These are phyloP conservation scores for Microbotryum saponariae DNA, from an alignment of 1,284 basidiomycete genomes.

Conservation along the genomic window DNA sequence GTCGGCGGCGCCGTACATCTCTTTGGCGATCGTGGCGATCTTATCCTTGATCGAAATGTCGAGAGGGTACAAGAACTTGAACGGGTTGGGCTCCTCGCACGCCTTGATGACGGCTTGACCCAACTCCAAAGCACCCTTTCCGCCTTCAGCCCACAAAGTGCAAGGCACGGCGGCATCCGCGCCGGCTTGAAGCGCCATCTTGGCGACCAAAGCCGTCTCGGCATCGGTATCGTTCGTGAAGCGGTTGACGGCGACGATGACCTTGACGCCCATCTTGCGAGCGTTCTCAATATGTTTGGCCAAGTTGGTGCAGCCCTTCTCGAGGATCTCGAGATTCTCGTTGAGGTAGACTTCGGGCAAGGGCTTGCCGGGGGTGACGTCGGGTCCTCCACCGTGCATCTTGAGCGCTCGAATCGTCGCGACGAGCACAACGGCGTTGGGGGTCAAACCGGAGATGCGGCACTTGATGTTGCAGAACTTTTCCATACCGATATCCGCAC, in stretches of 20 bases:
- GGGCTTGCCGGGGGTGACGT: constrained; percentile 92
- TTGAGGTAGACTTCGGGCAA: constrained; percentile 88
- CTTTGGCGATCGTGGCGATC: constrained; percentile 75
- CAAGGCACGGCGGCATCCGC: constrained; percentile 92
- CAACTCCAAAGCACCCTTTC: constrained; percentile 74
- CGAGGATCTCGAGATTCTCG: constrained; percentile 84
- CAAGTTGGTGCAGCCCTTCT: constrained; percentile 88
- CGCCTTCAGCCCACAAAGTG: constrained; percentile 94
- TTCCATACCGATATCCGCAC: constrained; percentile 85
- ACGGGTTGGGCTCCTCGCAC: constrained; percentile 63
- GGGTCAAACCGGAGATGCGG: constrained; percentile 80
- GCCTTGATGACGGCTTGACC: constrained; percentile 77
- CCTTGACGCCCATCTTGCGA: constrained; percentile 93
- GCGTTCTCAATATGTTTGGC: constrained; percentile 91
- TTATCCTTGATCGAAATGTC: constrained; percentile 76
- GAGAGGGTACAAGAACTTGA: constrained; percentile 75
- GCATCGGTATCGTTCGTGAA: constrained; percentile 90
- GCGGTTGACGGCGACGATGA: constrained; percentile 90
- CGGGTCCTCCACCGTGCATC: constrained; percentile 98
- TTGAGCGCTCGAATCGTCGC: constrained; percentile 96
- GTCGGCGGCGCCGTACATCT: constrained; percentile 87
- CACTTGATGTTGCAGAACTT: constrained; percentile 99
- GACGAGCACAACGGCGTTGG: constrained; percentile 91
- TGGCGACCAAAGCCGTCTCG: constrained; percentile 77
- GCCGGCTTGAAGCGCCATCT: constrained; percentile 72